Base-by-base conservation (phyloP, 2,329 filamentous ascomycete species). In the Fusarium drepaniforme region DNA sequence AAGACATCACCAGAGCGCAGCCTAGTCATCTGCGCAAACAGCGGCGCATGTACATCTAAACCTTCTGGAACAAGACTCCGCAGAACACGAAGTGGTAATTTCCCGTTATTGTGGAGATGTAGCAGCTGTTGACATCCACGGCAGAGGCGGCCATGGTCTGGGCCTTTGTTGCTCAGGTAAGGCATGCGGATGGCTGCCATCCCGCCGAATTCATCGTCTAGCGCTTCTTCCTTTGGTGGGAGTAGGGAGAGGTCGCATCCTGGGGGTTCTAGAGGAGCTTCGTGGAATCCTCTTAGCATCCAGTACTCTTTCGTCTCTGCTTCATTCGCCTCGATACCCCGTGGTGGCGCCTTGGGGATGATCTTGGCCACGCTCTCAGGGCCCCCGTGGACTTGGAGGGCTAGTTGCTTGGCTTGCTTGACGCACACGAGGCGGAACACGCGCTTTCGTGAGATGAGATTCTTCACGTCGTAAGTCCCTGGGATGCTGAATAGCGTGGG, bases 351-450 rank as follows among this genome's bases (percentile, higher is more conserved):
- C 18, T 37, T 30, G n/a, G 62, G 62, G 33, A 64, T 40, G 23
- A 64, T 18, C 23, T 53, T 33, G 33, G 59, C 60, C 7, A 73
- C 23, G 5, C 28, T 46, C 30, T 68, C 42, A 15, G 35, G 9
- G 9, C 72, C 71, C 30, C 72, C 75, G 40, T 80, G 77, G 25
- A 76, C 57, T 8, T 69, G 30, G 30, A 79, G 57, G 3, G 67
- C 75, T 2, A 80, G 66, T 5, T 70, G 40, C 62, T 77, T 80
- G 11, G 63, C 74, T 15, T 78, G 74, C 53, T 72, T 76, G 8
- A 76, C 73, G 51, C 73, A 76, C 30, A 79, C 75, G 18, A 79
- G 68, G n/a, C 60, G 68, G 11, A 59, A 33, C 12, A 57, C 13
- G 8, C 25, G 51, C 8, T 44, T 25, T 8, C 60, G 66, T 23